These are phyloP conservation scores for Apiospora sp. DNA, from an alignment of 2,329 filamentous ascomycete genomes.

Conservation along the genomic window DNA sequence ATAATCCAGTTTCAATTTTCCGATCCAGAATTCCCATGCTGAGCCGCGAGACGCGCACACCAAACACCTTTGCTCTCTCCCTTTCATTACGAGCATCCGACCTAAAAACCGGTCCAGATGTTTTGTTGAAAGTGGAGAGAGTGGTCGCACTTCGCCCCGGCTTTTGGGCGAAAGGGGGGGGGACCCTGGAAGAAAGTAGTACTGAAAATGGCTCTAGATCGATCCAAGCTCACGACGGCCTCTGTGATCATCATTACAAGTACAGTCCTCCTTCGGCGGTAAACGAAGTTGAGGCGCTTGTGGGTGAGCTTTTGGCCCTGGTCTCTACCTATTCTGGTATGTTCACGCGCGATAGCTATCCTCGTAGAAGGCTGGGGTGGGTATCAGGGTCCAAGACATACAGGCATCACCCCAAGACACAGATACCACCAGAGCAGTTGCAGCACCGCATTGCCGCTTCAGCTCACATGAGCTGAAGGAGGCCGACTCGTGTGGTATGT, in stretches of 20 bases:
- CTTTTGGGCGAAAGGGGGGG: neutral
- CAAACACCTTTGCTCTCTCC: neutral
- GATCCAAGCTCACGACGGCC: neutral
- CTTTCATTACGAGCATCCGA: slow-evolving; percentile 2
- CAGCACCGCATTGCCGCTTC: slow-evolving; percentile 9
- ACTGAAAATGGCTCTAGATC: slow-evolving; percentile 3
- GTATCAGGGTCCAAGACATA: slow-evolving; percentile 21
- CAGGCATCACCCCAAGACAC: neutral
- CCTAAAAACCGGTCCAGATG: slow-evolving; percentile 17
- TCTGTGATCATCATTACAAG: neutral
- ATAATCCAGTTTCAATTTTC: slow-evolving; percentile 21
- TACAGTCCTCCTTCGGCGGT: neutral
- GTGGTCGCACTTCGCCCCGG: neutral
- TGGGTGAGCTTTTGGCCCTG: neutral
- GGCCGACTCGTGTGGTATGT: neutral
- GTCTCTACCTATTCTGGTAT: neutral
- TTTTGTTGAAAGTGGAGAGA: slow-evolving; percentile 7
- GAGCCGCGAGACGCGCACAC: slow-evolving; percentile 11
- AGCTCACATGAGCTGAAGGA: slow-evolving; percentile 17
- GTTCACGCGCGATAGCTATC: slow-evolving; percentile 12
- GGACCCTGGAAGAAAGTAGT: neutral
- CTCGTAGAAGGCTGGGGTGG: neutral
- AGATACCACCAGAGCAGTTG: neutral
- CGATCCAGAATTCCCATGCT: slow-evolving; percentile 9
- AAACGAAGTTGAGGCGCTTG: slow-evolving; percentile 4